Evolutionary conservation across 768 basidiomycete species (phyloP), one percentile per base, ranked within the genome.

Genomic region (Suillus weaverae): DNA sequence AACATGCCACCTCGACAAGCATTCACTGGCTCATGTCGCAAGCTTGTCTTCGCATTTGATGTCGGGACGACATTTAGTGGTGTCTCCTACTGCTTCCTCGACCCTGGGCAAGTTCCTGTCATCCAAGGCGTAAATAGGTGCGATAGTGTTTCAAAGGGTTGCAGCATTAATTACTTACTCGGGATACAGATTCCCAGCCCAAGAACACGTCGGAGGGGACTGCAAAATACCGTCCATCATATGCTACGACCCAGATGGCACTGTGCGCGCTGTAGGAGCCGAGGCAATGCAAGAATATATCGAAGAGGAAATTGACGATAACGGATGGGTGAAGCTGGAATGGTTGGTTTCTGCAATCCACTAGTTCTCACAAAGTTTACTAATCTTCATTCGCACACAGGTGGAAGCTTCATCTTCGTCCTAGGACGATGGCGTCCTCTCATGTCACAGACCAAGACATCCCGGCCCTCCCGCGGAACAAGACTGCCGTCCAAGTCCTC

Each of bases 61-160:
- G 70, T 86, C 2, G 85, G 85, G 9, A 86, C 82, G 1, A 85
- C 83, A 3, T 84, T 73, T 55, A 84, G 84, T 39, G 83, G 83
- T 4, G 75, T 85, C 10, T 82, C 81, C 0, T 85, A 85, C 65
- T 68, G 72, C 48, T 70, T 77, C 43, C 74, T 77, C 20, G 69
- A 70, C 57, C 74, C 76, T 39, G 76, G 73, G 8, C 71, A 77
- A 44, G 67, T 68, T 38, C 73, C 73, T 2, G 48, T 70, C 38
- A 53, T 71, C 41, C 64, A 43, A 38, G 66, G 71, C 13, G 70
- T 72, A 8, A 67, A 69, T 36, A 70, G 75, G 75, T 76, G 30
- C 6, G 26, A 41, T 41, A 62, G 71, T 14, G 13, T n/a, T 36
- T 18, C 33, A 3, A 16, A 10, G 18, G 7, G 1, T 22, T 48